phyloP scores from a whole-genome alignment of 306 rosid species.

The Astragalus glycyphyllos region DNA sequence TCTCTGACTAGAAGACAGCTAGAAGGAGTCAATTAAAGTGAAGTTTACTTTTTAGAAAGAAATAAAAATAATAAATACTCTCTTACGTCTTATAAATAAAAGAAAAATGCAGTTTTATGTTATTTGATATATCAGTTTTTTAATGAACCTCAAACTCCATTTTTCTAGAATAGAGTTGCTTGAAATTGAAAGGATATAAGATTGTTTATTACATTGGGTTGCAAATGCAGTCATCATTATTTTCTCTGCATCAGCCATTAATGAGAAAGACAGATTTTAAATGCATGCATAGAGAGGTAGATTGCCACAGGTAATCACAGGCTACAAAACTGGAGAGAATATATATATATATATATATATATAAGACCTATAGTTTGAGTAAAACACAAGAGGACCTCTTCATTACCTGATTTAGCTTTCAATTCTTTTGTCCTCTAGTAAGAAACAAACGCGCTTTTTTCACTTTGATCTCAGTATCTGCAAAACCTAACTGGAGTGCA shows the following conservation, averaged over 20 bases:
- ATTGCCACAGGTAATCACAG: conserved; percentile 36
- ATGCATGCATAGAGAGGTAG: conserved; percentile 53
- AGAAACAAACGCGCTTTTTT: conserved; percentile 16
- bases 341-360: conserved; percentile 55
- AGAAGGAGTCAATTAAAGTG: conserved; percentile 78
- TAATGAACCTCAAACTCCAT: no score
- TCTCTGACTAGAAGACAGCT: conserved; percentile 84
- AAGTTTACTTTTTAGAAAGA: conserved; percentile 47
- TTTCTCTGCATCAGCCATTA: conserved; percentile 63
- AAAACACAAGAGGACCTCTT: conserved; percentile 27
- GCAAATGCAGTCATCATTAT: conserved; percentile 53
- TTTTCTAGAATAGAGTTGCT: no score
- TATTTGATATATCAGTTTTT: no score
- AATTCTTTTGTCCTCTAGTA: conserved; percentile 48
- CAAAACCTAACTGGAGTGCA: conserved; percentile 54
- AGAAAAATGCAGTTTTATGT: no score
- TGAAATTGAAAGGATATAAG: conserved; percentile 73
- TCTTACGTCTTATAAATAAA: no score
- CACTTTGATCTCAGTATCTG: conserved; percentile 27
- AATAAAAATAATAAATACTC: conserved; percentile 41
- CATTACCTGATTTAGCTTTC: conserved; percentile 58
- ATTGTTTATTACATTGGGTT: conserved; percentile 56
- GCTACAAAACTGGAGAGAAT: conserved; percentile 54
- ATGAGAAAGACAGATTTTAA: conserved; percentile 54
- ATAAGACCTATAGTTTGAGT: conserved; percentile 56